Evolutionary conservation across 441 rosid genomes (phyloP), one percentile per base, ranked within the genome.

Genomic region (Breynia disticha): DNA sequence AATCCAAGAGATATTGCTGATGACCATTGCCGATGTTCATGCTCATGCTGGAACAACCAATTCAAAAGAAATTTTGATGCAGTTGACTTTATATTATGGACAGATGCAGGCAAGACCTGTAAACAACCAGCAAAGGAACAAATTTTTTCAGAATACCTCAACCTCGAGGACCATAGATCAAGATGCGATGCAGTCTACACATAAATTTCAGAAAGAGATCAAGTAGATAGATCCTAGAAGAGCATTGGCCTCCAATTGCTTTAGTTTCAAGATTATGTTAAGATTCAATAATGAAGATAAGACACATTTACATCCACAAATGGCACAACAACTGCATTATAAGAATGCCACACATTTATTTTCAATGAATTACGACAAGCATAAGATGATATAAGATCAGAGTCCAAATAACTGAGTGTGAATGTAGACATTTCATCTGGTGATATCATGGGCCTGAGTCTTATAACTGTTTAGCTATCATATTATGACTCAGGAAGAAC

Each of bases 11-110:
- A 80, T 57, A 91, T 73, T 66, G 85, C 91, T 59, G 98, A 90
- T 39, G 96, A 78, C 98, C 96, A 91, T 63, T 91, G 96, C 71
- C 91, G 84, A 67, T 87, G 78, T 67, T 91, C 96, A 71, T 86
- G 96, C 58, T 88, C 87, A 69, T 79, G 74, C 74, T 86, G 82
- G 73, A 74, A 78, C 68, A 91, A 64, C 95, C 94, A 86, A 57
- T 72, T 77, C 71, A 86, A 50, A 24, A 91, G 80, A 78, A 83
- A 91, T 73, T 78, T 83, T 20, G 95, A 87, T 53, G 85, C 96
- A 68, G 87, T 62, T 55, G 95, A 76, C 67, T 82, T 81, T 19
- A 78, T 72, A 42, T 71, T 64, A 79, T 91, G 89, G 58, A 78
- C 80, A 75, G 96, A 82, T 46, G 90, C 73, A 69, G 95, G 95